Base-by-base conservation (phyloP, 129 eudicot genomes). In the Centrapalus pauciflorus region DNA sequence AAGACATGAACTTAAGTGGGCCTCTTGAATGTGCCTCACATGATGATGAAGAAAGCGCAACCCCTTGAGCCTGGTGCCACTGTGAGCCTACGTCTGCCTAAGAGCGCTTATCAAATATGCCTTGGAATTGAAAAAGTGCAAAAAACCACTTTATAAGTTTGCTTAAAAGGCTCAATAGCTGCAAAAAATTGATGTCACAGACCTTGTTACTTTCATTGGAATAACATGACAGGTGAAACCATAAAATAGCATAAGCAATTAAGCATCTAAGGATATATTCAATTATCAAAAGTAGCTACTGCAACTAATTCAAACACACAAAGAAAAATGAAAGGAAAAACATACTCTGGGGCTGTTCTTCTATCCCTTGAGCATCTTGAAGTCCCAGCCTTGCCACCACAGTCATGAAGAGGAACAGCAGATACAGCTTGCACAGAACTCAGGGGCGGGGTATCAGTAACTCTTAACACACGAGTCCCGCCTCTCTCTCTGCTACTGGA, bases 291-390 rank as follows among this genome's bases (percentile, higher is more conserved):
- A 48, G 10, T 48, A 11, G 54, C 54, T 48, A 17, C 24, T 19
- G 27, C 29, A 62, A 30, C 34, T 19, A 29, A 38, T 62, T 35
- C 51, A 38, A 7, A 30, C 5, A 40, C 24, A 14, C 16, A 1
- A 33, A 33, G 55, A 9, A 37, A n/a, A 50, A 12, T 27, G 30
- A 64, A 50, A 23, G 9, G 27, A 25, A 30, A 8, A 48, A 55
- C 73, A 28, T 51, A 74, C 83, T 72, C n/a, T n/a, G 69, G 55
- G 46, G 55, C 50, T 43, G 59, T 13, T 48, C 5, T 64, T 29
- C 14, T 61, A 30, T 65, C 61, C 8, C 20, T 17, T n/a, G 64
- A 51, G 56, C 41, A 50, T 52, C 13, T 77, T 3, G 74, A 52
- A 37, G 67, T 5, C 14, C 35, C 55, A 62, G 49, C 29, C 1